Percentiles rank a stretch among this genome's conserved stretches.
Evolutionary conservation across 345 rosid genomes (phyloP).

Genomic region (thale cress (Arabidopsis thaliana)): TAIR10.1 NC_003071.7:8098501-8099000

Average conservation of each 20-base stretch:
- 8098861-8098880: conserved; percentile 5
- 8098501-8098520: conserved; percentile 49
- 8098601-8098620: not conserved
- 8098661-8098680: not conserved
- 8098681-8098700: not conserved
- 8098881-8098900: not conserved
- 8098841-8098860: not conserved
- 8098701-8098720: not conserved
- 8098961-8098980: too few species aligned
- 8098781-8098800: not conserved
- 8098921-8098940: too few species aligned
- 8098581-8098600: conserved; percentile 50
- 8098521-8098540: conserved; percentile 58
- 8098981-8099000: too few species aligned
- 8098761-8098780: not conserved
- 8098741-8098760: not conserved
- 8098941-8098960: too few species aligned
- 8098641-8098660: not conserved
- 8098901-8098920: too few species aligned
- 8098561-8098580: conserved; percentile 46
- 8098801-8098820: not conserved
- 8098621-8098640: conserved; percentile 22
- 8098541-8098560: conserved; percentile 53
- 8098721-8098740: conserved; percentile 10
- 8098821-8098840: not conserved